Evolutionary conservation across 1,284 basidiomycete species (phyloP).

Genomic region (Coniferiporia sulphurascens): DNA sequence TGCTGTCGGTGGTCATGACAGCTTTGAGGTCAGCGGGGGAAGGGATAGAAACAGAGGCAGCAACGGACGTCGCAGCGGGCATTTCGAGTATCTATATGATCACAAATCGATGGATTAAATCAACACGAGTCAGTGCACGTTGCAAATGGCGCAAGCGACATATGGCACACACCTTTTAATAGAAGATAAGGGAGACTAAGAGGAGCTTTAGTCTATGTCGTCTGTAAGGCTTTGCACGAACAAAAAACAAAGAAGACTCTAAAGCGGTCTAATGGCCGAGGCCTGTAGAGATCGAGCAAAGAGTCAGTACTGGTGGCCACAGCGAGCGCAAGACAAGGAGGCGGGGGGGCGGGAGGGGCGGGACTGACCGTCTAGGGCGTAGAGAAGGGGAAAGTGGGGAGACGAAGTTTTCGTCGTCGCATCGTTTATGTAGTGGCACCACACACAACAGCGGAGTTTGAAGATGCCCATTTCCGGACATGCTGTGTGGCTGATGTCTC

Average conservation of each 20-base stretch:
- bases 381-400: slow-evolving; percentile 11
- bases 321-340: background rate
- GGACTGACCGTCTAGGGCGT: slow-evolving; percentile 17
- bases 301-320: background rate
- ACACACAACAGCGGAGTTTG: slow-evolving; percentile 10
- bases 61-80: slow-evolving; percentile 62
- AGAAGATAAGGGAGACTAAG: slow-evolving; percentile 29
- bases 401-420: slow-evolving; percentile 7
- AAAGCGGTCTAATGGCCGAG: slow-evolving; percentile 17
- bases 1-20: slow-evolving; percentile 35
- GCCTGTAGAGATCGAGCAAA: slow-evolving; percentile 6
- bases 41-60: slow-evolving; percentile 39
- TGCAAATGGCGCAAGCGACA: slow-evolving; percentile 7
- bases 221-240: slow-evolving; percentile 17
- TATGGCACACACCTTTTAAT: slow-evolving; percentile 39
- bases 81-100: slow-evolving; percentile 40
- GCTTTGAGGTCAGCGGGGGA: slow-evolving; percentile 64
- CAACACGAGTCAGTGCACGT: slow-evolving; percentile 16
- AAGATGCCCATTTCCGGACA: slow-evolving; percentile 5
- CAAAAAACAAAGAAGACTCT: slow-evolving; percentile 19
- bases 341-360: background rate
- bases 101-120: slow-evolving; percentile 3
- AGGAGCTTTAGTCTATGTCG: slow-evolving; percentile 19
- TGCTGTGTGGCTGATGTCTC: slow-evolving; percentile 5
- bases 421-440: slow-evolving; percentile 7